Percentiles rank a stretch among this genome's conserved stretches.
phyloP scores from a whole-genome alignment of 1,284 basidiomycete genomes.

The Pulchroboletus neoregius region DNA sequence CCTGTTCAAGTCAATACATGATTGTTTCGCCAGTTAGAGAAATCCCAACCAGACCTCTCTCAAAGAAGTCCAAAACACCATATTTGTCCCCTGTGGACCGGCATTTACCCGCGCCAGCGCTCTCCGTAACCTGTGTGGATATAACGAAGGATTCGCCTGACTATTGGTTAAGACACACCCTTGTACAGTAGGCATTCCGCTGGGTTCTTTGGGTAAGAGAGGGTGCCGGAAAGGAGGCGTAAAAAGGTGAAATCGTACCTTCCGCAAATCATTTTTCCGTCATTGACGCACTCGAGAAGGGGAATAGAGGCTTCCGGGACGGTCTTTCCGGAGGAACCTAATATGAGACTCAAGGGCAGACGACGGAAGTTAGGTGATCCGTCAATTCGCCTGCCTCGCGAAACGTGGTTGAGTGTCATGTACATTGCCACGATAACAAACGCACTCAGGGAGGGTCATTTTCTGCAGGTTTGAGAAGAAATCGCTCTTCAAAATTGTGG shows the following conservation, averaged over 20 bases:
- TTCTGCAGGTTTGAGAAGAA: constrained; percentile 96
- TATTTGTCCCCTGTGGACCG: constrained; percentile 65
- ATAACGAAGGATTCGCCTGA: neutral
- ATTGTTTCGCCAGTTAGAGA: neutral
- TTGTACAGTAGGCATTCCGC: constrained; percentile 87
- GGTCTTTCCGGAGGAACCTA: constrained; percentile 35
- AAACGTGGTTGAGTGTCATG: constrained; percentile 4
- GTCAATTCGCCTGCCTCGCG: constrained; percentile 70
- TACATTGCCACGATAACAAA: constrained; percentile 11
- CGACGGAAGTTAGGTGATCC: constrained; percentile 91
- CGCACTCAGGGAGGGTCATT: constrained; percentile 88
- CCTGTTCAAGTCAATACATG: constrained; percentile 43
- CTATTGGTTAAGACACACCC: constrained; percentile 48
- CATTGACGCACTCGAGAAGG: constrained; percentile 34
- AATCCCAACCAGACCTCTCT: constrained; percentile 60
- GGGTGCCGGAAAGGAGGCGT: neutral
- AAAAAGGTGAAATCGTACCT: constrained; percentile 45
- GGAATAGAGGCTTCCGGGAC: constrained; percentile 35
- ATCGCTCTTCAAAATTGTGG: constrained; percentile 95
- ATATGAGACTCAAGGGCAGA: constrained; percentile 60
- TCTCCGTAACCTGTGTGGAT: constrained; percentile 62
- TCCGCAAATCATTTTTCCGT: constrained; percentile 77
- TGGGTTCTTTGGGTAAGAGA: constrained; percentile 27
- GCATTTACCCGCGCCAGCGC: constrained; percentile 83
- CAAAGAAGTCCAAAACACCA: constrained; percentile 87